These are phyloP conservation scores for Aureobasidium mangrovei DNA, from an alignment of 2,329 filamentous ascomycete species.

Conservation along the genomic window DNA sequence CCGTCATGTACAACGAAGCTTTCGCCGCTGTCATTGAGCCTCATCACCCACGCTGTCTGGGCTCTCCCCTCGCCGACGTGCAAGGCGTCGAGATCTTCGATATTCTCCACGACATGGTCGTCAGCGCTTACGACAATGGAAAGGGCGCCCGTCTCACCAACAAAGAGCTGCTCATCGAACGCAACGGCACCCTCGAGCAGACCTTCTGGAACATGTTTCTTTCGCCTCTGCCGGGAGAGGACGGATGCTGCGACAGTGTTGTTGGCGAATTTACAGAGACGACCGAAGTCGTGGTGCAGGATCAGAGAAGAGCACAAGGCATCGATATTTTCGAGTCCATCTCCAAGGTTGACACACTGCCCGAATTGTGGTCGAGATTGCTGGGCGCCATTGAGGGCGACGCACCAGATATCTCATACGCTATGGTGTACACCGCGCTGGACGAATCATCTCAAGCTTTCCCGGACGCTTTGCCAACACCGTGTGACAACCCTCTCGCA, in stretches of 20 bases:
- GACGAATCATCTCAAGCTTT: conserved; percentile 12
- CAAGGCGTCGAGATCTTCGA: neutral
- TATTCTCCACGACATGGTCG: neutral
- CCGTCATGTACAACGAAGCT: conserved; percentile 20
- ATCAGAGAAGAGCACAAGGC: conserved; percentile 7
- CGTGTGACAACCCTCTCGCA: neutral
- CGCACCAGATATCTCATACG: conserved; percentile 13
- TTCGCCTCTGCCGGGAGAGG: conserved; percentile 19
- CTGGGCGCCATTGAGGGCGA: conserved; percentile 1
- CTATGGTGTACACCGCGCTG: conserved; percentile 16
- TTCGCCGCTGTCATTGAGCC: conserved; percentile 17
- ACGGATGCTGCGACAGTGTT: conserved; percentile 13
- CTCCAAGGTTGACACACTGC: neutral
- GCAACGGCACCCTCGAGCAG: conserved; percentile 24
- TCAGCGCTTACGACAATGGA: conserved; percentile 20
- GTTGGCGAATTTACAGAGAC: conserved; percentile 15
- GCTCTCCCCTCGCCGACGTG: neutral
- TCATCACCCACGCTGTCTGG: conserved; percentile 13
- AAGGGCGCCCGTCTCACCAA: conserved; percentile 16
- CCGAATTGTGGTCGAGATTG: conserved; percentile 13
- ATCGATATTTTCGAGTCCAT: conserved; percentile 10
- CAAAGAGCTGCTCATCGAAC: conserved; percentile 19
- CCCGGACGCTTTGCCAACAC: conserved; percentile 13
- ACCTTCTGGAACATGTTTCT: conserved; percentile 23
- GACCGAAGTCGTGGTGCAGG: conserved; percentile 8